Evolutionary conservation across 345 rosid species (phyloP).

Genomic region (Draba incana): DNA sequence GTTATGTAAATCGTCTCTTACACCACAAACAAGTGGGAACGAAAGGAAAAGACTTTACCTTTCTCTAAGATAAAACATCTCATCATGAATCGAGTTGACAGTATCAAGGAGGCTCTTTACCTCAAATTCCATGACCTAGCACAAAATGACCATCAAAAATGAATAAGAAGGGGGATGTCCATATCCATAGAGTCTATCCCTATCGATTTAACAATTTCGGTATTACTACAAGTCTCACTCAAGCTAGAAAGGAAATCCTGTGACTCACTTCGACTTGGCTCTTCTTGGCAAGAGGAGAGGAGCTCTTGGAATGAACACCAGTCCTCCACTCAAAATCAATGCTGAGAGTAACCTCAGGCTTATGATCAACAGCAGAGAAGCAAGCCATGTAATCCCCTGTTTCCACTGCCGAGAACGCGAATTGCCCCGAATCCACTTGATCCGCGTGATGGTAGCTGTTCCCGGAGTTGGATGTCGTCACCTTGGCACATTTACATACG

Average conservation of each 20-base stretch:
- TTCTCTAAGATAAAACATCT: conserved; percentile 47
- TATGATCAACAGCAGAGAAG: conserved; percentile 69
- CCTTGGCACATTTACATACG: conserved; percentile 45
- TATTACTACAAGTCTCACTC: not conserved
- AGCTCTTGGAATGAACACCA: conserved; percentile 83
- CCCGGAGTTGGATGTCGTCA: conserved; percentile 68
- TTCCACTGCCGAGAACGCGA: conserved; percentile 84
- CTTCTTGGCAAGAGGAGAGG: conserved; percentile 89
- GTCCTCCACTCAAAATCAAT: conserved; percentile 90
- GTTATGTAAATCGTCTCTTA: not conserved
- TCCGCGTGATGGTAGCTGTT: conserved; percentile 66
- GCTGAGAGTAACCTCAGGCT: conserved; percentile 51
- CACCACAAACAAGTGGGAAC: not conserved
- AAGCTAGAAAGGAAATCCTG: not conserved
- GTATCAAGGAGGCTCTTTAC: conserved; percentile 45
- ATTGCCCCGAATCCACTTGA: conserved; percentile 78
- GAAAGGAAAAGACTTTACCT: conserved; percentile 19
- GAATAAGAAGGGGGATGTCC: not conserved
- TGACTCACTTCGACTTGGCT: conserved; percentile 72
- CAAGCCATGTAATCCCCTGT: conserved; percentile 87
- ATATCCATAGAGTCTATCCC: not conserved
- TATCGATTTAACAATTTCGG: too few relatives aligned
- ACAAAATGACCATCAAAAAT: conserved; percentile 15
- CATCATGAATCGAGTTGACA: conserved; percentile 39
- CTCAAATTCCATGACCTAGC: conserved; percentile 41